phyloP scores from a whole-genome alignment of 164 flowering plant species.

The Liriodendron chinense region DNA sequence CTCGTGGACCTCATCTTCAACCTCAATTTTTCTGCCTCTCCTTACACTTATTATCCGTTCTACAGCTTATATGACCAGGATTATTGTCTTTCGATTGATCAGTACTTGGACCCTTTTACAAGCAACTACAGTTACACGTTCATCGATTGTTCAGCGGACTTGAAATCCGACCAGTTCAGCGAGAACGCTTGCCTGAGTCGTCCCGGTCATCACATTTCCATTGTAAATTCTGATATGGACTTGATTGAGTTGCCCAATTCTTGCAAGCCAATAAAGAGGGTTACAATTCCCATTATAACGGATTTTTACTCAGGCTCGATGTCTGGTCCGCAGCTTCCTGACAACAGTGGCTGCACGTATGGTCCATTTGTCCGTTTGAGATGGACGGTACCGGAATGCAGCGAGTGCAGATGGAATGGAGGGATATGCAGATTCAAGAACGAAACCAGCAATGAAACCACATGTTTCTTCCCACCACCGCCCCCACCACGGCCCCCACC shows the following conservation, averaged over 20 bases:
- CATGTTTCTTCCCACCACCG: background rate
- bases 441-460: background rate
- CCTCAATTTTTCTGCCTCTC: conserved; percentile 1
- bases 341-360: too few relatives aligned
- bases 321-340: background rate
- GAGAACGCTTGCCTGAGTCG: background rate
- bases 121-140: background rate
- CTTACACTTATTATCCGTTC: background rate
- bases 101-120: background rate
- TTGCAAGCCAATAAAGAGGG: background rate
- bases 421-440: background rate
- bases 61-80: background rate
- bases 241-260: background rate
- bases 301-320: background rate
- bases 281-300: background rate
- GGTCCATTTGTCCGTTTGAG: background rate
- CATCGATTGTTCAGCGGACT: background rate
- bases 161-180: background rate
- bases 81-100: background rate
- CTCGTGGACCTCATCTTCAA: background rate
- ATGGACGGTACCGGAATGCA: background rate
- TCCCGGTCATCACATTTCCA: background rate
- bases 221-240: background rate
- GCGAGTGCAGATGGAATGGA: background rate
- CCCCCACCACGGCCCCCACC: too few relatives aligned